Base-by-base conservation (phyloP, 2,329 filamentous ascomycete genomes). In the Fusarium goolgardi region DNA sequence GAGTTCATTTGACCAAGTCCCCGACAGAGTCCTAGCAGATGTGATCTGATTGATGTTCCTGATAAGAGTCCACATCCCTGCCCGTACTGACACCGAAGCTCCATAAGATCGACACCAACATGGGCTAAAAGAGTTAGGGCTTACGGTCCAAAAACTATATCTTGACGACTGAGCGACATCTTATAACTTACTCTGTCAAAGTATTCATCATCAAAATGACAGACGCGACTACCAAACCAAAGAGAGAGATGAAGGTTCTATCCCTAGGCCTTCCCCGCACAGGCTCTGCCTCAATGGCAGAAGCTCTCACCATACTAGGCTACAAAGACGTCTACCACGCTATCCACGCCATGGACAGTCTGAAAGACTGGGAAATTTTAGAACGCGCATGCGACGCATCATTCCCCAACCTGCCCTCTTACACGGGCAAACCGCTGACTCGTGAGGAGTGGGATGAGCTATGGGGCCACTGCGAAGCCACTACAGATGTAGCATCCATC, bases 291-390 rank as follows among this genome's bases (percentile, higher is more conserved):
- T 80, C 78, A n/a, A 75, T 80, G 40, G 71, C 73, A 2, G 63
- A 75, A 10, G 78, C 78, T 1, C 75, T 79, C 35, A 69, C 67
- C 0, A 69, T 73, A 4, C 66, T 79, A 1, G 77, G 77, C 54
- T 79, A 78, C 61, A 46, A 75, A 8, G 68, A 75, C 41, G 77
- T 78, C 9, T 75, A 77, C 53, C 78, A 79, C 41, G 71, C 71
- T 8, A 52, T 74, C 46, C 62, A 74, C 21, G 69, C 65, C 23
- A 57, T 78, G 16, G 63, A 75, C 34, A 51, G 57, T 9, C 50
- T 62, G 4, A 20, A 61, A 23, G 70, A 76, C 13, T 78, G 73
- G 73, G 49, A 35, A 3, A 34, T 73, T 3, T 50, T 78, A 3
- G 65, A 73, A 23, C 64, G 66, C 6, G 77, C 77, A 0, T 70